Evolutionary conservation across 1,284 basidiomycete genomes (phyloP).

Genomic region (Malassezia restricta): DNA sequence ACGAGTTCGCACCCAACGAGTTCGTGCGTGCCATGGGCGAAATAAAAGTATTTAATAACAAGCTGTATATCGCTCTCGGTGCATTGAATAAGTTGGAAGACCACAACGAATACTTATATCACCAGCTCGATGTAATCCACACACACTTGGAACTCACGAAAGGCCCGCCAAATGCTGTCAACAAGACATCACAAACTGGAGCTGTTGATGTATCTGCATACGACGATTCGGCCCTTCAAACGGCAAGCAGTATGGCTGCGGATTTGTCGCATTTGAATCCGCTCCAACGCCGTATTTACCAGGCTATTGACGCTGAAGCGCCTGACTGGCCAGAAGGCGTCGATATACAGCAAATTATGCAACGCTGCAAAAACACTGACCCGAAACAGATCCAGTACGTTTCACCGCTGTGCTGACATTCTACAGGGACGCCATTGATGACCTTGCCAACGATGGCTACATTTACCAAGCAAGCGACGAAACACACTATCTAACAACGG

Average conservation of each 20-base stretch:
- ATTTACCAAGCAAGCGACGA: conserved; percentile 36
- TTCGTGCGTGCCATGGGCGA: conserved; percentile 80
- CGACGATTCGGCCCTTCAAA: conserved; percentile 21
- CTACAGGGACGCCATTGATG: conserved; percentile 26
- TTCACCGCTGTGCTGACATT: not conserved
- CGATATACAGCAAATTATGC: conserved; percentile 21
- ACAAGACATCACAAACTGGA: not conserved
- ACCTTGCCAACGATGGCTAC: conserved; percentile 31
- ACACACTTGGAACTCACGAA: conserved; percentile 29
- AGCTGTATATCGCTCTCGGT: conserved; percentile 57
- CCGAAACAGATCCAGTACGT: conserved; percentile 17
- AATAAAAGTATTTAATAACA: conserved; percentile 73
- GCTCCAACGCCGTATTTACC: conserved; percentile 24
- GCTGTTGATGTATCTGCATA: conserved; percentile 5
- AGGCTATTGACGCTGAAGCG: conserved; percentile 23
- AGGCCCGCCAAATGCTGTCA: conserved; percentile 13
- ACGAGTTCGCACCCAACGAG: conserved; percentile 50
- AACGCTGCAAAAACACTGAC: conserved; percentile 21
- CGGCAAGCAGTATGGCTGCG: conserved; percentile 16
- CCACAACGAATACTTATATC: conserved; percentile 70
- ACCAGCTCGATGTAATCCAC: conserved; percentile 55
- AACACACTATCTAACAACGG: conserved; percentile 33
- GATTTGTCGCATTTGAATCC: conserved; percentile 21
- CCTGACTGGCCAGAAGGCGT: conserved; percentile 29
- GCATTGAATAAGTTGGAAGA: conserved; percentile 53